Evolutionary conservation across 2,329 filamentous ascomycete genomes (phyloP).

Genomic region (Ophiostoma triangulosporum): DNA sequence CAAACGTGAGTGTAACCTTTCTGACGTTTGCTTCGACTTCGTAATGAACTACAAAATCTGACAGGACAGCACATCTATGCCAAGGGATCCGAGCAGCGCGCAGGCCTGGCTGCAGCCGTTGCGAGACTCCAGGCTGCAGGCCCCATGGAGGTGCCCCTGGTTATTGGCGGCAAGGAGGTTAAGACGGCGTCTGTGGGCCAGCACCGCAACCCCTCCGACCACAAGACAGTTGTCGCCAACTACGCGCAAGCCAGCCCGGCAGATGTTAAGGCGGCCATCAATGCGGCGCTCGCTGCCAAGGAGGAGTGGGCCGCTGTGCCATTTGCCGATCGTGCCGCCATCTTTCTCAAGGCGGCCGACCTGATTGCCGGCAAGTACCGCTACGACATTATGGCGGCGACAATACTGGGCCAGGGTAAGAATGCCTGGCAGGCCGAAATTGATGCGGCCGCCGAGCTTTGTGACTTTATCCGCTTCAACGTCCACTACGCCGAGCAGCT

Average conservation of each 20-base stretch:
- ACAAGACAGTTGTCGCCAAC: conserved; percentile 61
- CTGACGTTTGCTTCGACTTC: too few species aligned
- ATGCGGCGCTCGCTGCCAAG: conserved; percentile 75
- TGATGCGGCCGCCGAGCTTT: conserved; percentile 81
- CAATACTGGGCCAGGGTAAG: conserved; percentile 94
- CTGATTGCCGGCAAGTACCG: conserved; percentile 84
- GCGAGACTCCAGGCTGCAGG: conserved; percentile 53
- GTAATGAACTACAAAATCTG: neutral
- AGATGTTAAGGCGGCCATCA: conserved; percentile 69
- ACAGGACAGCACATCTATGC: conserved; percentile 58
- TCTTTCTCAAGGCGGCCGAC: conserved; percentile 94
- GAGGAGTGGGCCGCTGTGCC: conserved; percentile 72
- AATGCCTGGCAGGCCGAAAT: conserved; percentile 99
- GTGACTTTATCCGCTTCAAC: conserved; percentile 88
- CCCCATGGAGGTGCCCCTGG: conserved; percentile 66
- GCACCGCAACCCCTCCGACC: conserved; percentile 74
- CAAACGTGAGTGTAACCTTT: conserved; percentile 68
- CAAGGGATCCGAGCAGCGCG: conserved; percentile 68
- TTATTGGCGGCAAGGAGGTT: conserved; percentile 71
- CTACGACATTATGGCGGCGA: conserved; percentile 91
- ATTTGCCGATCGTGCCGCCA: conserved; percentile 78
- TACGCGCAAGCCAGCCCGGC: conserved; percentile 70
- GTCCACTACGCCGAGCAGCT: conserved; percentile 88
- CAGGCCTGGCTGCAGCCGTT: conserved; percentile 61
- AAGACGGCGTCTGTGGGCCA: conserved; percentile 50